Conservation (phyloP, 345 rosid species). For the Reutealis trisperma region DNA sequence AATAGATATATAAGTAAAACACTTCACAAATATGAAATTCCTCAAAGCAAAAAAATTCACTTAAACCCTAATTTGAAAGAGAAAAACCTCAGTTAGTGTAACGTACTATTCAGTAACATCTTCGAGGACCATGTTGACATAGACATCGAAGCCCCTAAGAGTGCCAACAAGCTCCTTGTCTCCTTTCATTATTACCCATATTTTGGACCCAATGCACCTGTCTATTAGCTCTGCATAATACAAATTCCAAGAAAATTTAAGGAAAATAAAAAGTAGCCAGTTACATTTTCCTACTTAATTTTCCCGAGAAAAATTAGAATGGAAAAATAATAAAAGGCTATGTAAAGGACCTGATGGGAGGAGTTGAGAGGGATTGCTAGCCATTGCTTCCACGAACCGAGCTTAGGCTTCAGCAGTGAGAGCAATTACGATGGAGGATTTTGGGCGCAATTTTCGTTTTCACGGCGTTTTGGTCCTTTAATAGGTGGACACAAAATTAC, state of each 20-base stretch:
- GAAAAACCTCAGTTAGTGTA: neutral
- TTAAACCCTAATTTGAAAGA: neutral
- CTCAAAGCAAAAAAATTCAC: neutral
- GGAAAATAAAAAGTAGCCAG: slow-evolving; percentile 13
- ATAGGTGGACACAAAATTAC: too few species aligned
- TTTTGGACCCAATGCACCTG: slow-evolving; percentile 82
- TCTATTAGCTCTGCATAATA: slow-evolving; percentile 66
- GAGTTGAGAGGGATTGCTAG: slow-evolving; percentile 77
- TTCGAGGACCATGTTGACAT: slow-evolving; percentile 80
- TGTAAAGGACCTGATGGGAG: slow-evolving; percentile 57
- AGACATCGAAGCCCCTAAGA: slow-evolving; percentile 76
- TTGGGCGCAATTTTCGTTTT: neutral
- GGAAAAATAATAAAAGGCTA: neutral
- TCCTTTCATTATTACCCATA: slow-evolving; percentile 92
- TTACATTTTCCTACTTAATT: neutral
- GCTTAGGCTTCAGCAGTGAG: neutral
- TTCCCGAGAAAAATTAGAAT: neutral
- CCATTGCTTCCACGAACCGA: slow-evolving; percentile 30
- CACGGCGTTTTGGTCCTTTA: neutral
- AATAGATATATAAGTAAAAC: neutral
- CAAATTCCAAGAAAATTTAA: neutral
- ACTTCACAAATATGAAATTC: neutral
- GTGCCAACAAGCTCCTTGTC: slow-evolving; percentile 88
- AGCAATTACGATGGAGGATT: neutral
- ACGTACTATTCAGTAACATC: slow-evolving; percentile 74